Evolutionary conservation across 2,329 filamentous ascomycete genomes (phyloP).

Genomic region (Sporothrix euskadiensis): DNA sequence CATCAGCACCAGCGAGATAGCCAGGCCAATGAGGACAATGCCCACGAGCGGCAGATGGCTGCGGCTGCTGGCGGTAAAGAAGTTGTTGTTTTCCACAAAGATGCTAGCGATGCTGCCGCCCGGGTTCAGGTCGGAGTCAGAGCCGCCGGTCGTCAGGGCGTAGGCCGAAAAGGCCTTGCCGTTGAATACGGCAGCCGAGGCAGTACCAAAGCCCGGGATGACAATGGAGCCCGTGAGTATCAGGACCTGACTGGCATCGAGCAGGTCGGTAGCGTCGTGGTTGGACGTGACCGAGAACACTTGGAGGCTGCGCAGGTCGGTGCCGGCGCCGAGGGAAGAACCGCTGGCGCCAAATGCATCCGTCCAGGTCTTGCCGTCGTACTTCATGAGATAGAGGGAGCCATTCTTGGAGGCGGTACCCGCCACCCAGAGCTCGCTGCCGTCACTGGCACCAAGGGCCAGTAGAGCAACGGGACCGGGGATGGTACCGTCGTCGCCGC

Average conservation of each 20-base stretch:
- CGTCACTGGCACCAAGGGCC: slow-evolving; percentile 69
- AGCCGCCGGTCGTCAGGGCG: slow-evolving; percentile 61
- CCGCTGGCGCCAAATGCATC: slow-evolving; percentile 53
- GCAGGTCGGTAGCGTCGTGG: slow-evolving; percentile 64
- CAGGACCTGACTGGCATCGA: slow-evolving; percentile 69
- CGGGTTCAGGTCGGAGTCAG: slow-evolving; percentile 53
- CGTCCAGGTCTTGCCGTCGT: slow-evolving; percentile 69
- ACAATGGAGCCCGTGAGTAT: slow-evolving; percentile 82
- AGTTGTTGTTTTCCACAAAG: slow-evolving; percentile 79
- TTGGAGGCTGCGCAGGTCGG: slow-evolving; percentile 76
- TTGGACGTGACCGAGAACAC: slow-evolving; percentile 69
- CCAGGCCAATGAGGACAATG: slow-evolving; percentile 77
- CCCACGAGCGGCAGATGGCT: slow-evolving; percentile 70
- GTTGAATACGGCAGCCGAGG: slow-evolving; percentile 85
- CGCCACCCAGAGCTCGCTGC: slow-evolving; percentile 76
- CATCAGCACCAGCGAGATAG: slow-evolving; percentile 73
- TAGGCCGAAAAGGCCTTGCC: slow-evolving; percentile 78
- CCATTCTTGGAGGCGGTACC: slow-evolving; percentile 63
- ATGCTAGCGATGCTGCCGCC: slow-evolving; percentile 75
- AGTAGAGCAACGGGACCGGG: slow-evolving; percentile 80
- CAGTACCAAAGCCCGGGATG: slow-evolving; percentile 73
- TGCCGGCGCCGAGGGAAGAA: slow-evolving; percentile 62
- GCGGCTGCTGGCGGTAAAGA: slow-evolving; percentile 60
- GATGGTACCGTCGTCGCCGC: slow-evolving; percentile 56
- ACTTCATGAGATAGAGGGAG: slow-evolving; percentile 78